These are phyloP conservation scores for Amanita inopinata DNA, from an alignment of 768 basidiomycete genomes.

Conservation along the genomic window DNA sequence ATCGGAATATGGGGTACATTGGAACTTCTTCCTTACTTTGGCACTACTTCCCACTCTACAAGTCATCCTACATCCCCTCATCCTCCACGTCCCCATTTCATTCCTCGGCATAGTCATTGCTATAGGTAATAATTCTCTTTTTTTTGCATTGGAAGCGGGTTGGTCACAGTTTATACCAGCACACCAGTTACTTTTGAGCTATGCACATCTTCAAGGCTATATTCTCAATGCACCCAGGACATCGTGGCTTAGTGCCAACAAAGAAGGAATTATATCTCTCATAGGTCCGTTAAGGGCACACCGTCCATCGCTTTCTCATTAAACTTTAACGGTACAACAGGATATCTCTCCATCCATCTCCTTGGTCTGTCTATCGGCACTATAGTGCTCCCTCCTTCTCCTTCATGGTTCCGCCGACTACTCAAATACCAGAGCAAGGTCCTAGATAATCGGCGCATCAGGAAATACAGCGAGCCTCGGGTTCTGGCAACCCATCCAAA, in stretches of 20 bases:
- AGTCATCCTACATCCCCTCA: conserved; percentile 57
- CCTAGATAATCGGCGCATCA: conserved; percentile 8
- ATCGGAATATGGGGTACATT: conserved; percentile 93
- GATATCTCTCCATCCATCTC: conserved; percentile 86
- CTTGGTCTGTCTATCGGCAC: conserved; percentile 79
- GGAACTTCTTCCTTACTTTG: conserved; percentile 98
- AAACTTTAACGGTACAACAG: conserved; percentile 23
- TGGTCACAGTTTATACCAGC: conserved; percentile 29
- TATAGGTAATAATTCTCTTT: conserved; percentile 37
- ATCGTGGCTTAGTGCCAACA: conserved; percentile 68
- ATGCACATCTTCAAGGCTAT: conserved; percentile 46
- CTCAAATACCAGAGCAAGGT: conserved; percentile 22
- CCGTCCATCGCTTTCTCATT: not conserved
- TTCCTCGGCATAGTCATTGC: conserved; percentile 55
- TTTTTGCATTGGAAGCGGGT: not conserved
- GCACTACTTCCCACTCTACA: conserved; percentile 71
- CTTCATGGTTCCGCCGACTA: conserved; percentile 57
- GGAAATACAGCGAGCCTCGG: conserved; percentile 16
- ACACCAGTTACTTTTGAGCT: conserved; percentile 60
- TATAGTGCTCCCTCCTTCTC: conserved; percentile 67
- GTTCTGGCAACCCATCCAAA: no score
- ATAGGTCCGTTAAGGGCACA: conserved; percentile 33
- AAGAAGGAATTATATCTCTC: conserved; percentile 84
- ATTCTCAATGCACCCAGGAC: conserved; percentile 56
- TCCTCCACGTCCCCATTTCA: conserved; percentile 47